Base-by-base conservation (phyloP, 345 rosid species). In the Litchi chinensis region DNA sequence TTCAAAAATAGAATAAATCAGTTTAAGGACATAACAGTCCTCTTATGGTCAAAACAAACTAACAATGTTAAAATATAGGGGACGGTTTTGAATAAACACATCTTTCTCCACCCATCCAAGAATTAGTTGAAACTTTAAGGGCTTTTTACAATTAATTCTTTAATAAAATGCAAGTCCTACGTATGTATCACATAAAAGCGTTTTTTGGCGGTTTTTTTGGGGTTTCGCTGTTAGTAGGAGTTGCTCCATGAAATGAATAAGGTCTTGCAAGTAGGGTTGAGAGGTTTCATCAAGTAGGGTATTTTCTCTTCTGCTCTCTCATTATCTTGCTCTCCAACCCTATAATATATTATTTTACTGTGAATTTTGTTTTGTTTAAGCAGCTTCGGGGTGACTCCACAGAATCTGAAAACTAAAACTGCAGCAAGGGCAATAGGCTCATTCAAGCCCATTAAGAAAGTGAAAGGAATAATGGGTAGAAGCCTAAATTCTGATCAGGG, bases 331-430 rank as follows among this genome's bases (percentile, higher is more conserved):
- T 32, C 26, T 70, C 70, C 24, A 21, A 4, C 16, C 59, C 56
- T 46, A 54, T 65, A 43, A 57, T 18, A 18, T 6, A 57, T 57
- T 59, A 59, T 19, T 59, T 65, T 10, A 54, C 15, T 40, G 11
- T 28, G 19, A 59, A 11, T 40, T 22, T 28, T n/a, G 28, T 21
- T 32, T 69, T 37, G 26, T 12, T 76, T 62, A 65, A 64, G 84
- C 86, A 86, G 97, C 65, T 81, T 85, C 83, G 83, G 88, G 71
- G 89, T 50, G 40, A 75, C 80, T 63, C 76, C 84, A 39, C 76
- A 85, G 79, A 81, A 76, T 43, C 81, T 83, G 82, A 83, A 77
- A 54, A 70, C 73, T 59, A 87, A 83, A 68, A 65, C 85, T 6
- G 54, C 78, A 54, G 64, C 78, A 11, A 40, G 84, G 70, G 56